These are phyloP conservation scores for Gossypium laxum DNA, from an alignment of 441 rosid species.

Conservation along the genomic window DNA sequence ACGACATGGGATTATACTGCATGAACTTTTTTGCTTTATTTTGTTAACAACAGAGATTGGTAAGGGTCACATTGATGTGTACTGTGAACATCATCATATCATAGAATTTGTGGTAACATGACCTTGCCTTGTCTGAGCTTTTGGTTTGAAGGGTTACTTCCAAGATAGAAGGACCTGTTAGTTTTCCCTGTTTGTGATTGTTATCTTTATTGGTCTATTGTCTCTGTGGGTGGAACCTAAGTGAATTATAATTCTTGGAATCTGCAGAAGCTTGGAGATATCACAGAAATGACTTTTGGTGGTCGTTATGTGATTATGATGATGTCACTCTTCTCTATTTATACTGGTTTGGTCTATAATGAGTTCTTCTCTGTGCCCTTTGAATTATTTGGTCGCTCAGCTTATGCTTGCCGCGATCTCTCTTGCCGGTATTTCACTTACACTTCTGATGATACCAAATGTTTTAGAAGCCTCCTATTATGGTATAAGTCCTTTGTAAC, in stretches of 20 bases:
- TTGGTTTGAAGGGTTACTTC: not conserved
- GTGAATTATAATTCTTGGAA: constrained; percentile 11
- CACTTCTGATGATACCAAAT: not conserved
- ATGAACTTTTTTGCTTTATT: not conserved
- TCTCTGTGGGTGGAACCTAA: not conserved
- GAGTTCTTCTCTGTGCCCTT: constrained; percentile 90
- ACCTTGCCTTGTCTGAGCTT: not conserved
- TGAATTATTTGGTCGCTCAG: constrained; percentile 69
- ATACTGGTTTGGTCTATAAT: constrained; percentile 79
- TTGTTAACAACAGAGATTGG: not conserved
- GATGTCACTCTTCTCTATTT: constrained; percentile 92
- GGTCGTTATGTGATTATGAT: constrained; percentile 87
- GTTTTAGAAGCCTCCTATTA: constrained; percentile 10
- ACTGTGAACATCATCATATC: not conserved
- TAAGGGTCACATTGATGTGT: not conserved
- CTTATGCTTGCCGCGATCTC: constrained; percentile 82
- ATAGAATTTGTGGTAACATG: not conserved
- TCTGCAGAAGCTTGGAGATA: constrained; percentile 73
- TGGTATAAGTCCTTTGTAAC: constrained; percentile 9
- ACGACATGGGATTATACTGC: not conserved
- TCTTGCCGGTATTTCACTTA: constrained; percentile 56
- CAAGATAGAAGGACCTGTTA: not conserved
- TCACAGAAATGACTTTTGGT: constrained; percentile 90
- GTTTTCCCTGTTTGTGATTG: not conserved
- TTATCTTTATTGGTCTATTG: not conserved